Conservation (phyloP, 164 flowering plant species). For the Saururus chinensis region DNA sequence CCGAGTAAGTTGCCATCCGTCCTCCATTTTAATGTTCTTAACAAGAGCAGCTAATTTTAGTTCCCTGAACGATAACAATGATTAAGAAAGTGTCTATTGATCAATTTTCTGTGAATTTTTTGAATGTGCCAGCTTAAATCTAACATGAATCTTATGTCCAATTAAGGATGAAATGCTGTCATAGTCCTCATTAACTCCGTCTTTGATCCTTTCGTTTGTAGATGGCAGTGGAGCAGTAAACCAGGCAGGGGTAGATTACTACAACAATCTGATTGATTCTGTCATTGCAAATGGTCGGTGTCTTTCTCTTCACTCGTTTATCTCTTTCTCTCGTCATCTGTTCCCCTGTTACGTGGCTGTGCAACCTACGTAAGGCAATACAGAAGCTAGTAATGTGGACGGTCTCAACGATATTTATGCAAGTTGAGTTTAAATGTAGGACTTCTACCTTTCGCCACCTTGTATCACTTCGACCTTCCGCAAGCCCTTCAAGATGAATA, state of each 20-base stretch:
- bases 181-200: neutral
- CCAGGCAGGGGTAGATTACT: constrained; percentile 62
- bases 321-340: no score
- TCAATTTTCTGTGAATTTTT: neutral
- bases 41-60: neutral
- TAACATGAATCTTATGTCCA: no score
- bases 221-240: constrained; percentile 79
- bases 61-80: neutral
- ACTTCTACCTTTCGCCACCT: constrained; percentile 57
- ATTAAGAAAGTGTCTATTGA: no score
- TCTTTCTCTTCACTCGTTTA: neutral
- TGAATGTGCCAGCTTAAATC: no score
- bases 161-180: neutral
- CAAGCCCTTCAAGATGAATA: constrained; percentile 56
- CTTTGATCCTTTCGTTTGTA: constrained; percentile 11
- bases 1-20: constrained; percentile 36
- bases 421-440: constrained; percentile 26
- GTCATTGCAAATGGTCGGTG: constrained; percentile 58
- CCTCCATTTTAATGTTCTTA: neutral
- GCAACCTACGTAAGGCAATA: no score
- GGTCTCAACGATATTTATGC: neutral
- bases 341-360: no score
- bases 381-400: no score
- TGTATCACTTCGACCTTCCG: constrained; percentile 94
- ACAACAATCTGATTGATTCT: constrained; percentile 66